Conservation (phyloP, 371 early-diverging fungal species). For the Mucor indicus region DNA sequence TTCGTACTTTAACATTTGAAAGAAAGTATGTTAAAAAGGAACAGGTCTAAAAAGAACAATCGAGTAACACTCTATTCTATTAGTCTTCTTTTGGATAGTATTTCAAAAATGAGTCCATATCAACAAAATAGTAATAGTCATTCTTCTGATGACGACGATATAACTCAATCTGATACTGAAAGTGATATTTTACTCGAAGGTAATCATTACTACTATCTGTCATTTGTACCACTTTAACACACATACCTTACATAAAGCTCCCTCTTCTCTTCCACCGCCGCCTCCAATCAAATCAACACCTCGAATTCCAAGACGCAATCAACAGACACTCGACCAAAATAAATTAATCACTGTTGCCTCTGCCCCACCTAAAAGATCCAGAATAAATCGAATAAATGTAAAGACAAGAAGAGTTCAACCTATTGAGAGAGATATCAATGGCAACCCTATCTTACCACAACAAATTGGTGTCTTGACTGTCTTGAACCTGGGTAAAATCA, state of each 20-base stretch:
- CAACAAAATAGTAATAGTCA: neutral
- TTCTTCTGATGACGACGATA: neutral
- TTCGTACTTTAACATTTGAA: constrained; percentile 16
- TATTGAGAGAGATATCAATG: constrained; percentile 64
- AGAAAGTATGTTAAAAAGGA: constrained; percentile 16
- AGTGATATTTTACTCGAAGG: too few species aligned
- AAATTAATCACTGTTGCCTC: constrained; percentile 38
- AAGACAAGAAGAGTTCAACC: constrained; percentile 51
- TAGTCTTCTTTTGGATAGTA: constrained; percentile 46
- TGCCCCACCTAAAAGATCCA: constrained; percentile 48
- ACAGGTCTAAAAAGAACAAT: neutral
- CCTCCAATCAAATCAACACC: neutral
- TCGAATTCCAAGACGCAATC: too few species aligned
- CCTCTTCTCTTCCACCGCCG: neutral
- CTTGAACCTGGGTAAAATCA: constrained; percentile 67
- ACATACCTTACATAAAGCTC: too few species aligned
- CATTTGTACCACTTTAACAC: too few species aligned
- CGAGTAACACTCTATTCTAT: neutral
- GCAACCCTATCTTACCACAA: constrained; percentile 74
- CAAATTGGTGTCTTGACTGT: constrained; percentile 83
- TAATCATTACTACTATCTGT: too few species aligned
- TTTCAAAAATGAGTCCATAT: constrained; percentile 19
- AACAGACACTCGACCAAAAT: neutral
- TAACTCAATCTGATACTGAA: too few species aligned
- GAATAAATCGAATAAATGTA: constrained; percentile 27